phyloP scores from a whole-genome alignment of 108 stramenopile genomes.

The Chaetoceros muelleri region DNA sequence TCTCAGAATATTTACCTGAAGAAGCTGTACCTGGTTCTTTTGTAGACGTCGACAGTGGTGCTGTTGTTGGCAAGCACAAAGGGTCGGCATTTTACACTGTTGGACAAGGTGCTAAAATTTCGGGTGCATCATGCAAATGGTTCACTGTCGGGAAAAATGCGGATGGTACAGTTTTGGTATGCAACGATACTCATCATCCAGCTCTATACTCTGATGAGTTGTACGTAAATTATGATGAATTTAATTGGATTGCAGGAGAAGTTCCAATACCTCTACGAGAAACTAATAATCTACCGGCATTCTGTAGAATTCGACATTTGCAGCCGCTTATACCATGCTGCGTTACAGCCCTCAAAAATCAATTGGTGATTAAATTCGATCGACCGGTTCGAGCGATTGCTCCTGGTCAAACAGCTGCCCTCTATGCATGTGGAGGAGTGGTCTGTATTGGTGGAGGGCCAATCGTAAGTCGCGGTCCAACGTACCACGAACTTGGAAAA shows the following conservation, averaged over 20 bases:
- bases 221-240: slow-evolving; percentile 21
- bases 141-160: slow-evolving; percentile 61
- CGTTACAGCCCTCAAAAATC: slow-evolving; percentile 10
- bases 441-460: slow-evolving; percentile 77
- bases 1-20: slow-evolving; percentile 64
- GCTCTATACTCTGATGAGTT: slow-evolving; percentile 61
- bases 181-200: slow-evolving; percentile 78
- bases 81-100: slow-evolving; percentile 47
- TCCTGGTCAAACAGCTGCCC: slow-evolving; percentile 59
- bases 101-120: slow-evolving; percentile 82
- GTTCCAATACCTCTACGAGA: slow-evolving; percentile 21
- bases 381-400: slow-evolving; percentile 64
- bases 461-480: slow-evolving; percentile 29
- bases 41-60: slow-evolving; percentile 64
- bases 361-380: slow-evolving; percentile 23
- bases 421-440: slow-evolving; percentile 55
- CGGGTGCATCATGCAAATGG: slow-evolving; percentile 62
- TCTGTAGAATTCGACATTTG: slow-evolving; percentile 63
- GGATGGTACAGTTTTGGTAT: slow-evolving; percentile 40
- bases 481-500: slow-evolving; percentile 36
- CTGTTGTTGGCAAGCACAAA: slow-evolving; percentile 30
- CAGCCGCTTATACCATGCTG: slow-evolving; percentile 65
- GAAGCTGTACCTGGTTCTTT: slow-evolving; percentile 35
- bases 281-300: slow-evolving; percentile 10
- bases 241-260: slow-evolving; percentile 56